Evolutionary conservation across 75 land plant species (phyloP), one percentile per base, ranked within the genome.

Genomic region (Picea glauca): DNA sequence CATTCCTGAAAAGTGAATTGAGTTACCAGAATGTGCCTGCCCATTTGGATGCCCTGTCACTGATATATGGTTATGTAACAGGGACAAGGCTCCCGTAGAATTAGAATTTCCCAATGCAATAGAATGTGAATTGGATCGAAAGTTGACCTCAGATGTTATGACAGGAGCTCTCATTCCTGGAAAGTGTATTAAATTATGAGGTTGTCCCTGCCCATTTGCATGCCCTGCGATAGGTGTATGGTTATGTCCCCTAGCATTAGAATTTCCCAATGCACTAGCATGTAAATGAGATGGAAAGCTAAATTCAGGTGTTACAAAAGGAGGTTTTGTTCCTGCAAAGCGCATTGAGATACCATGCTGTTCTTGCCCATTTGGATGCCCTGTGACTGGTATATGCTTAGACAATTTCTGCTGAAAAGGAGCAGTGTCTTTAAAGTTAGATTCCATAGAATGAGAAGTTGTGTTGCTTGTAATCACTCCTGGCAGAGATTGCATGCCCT

Each of bases 331-430:
- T 43, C 50, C 74, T 20, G 74, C 20, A 40, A 70, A 43, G 13
- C n/a, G 13, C 14, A 13, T 9, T 63, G 66, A 70, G 74, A 40
- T 68, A 68, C 15, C 21, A 40, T 18, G 43, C 74, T 70, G 40
- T n/a, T 46, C 50, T 11, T 70, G 74, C 23, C 74, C 74, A n/a
- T 70, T 70, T 70, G 11, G 43, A 43, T 70, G 74, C 23, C 56
- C 74, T 20, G 11, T 9, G 23, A 20, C 74, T 61, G 63, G 50
- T 56, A 30, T 23, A 79, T 60, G 32, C 35, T 31, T 58, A n/a
- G 73, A 79, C 56, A 72, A 79, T 67, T 50, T 72, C n/a, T 79
- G 81, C 14, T 26, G 58, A 32, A 75, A 58, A 20, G 57, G 61
- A 7, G 58, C 4, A 65, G 78, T 13, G 12, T 57, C 75, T 2